Evolutionary conservation across 495 filamentous ascomycete genomes (phyloP).

Genomic region (Penicillium macrosclerotiorum): DNA sequence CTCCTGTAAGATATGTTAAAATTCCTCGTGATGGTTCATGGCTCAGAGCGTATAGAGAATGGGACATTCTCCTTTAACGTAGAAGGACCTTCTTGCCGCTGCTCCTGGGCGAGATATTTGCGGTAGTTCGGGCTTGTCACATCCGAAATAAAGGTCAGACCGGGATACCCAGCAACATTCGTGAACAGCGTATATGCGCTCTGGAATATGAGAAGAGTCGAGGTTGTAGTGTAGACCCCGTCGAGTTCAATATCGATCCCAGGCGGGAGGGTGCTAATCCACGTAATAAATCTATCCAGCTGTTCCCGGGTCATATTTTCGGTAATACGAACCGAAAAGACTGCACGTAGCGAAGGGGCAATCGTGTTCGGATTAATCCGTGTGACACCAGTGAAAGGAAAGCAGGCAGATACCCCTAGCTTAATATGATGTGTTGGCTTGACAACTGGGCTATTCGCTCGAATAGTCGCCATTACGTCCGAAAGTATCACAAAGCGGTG

Average conservation of each 20-base stretch:
- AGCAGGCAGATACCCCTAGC: conserved; percentile 11
- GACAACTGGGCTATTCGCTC: conserved; percentile 6
- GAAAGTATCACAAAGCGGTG: conserved; percentile 11
- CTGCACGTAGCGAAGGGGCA: conserved; percentile 11
- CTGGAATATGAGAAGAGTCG: conserved; percentile 12
- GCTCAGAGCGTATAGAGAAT: conserved; percentile 6
- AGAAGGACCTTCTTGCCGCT: conserved; percentile 6
- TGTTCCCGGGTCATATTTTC: conserved; percentile 10
- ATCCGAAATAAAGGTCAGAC: conserved; percentile 9
- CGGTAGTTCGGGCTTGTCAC: conserved; percentile 9
- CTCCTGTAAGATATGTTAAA: too few species aligned
- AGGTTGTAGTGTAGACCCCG: conserved; percentile 2
- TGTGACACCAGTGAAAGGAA: conserved; percentile 7
- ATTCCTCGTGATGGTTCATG: too few species aligned
- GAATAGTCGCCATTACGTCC: conserved; percentile 10
- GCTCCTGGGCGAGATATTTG: conserved; percentile 6
- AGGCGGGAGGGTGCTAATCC: conserved; percentile 12
- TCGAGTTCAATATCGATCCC: conserved; percentile 9
- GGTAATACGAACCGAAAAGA: conserved; percentile 14
- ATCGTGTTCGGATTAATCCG: conserved; percentile 5
- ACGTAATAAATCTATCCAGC: conserved; percentile 8
- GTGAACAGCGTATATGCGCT: conserved; percentile 9
- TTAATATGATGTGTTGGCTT: conserved; percentile 9
- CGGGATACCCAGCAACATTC: conserved; percentile 7
- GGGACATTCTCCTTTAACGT: conserved; percentile 7